These are phyloP conservation scores for Themeda triandra DNA, from an alignment of 176 grass and related monocot genomes.

Conservation along the genomic window DNA sequence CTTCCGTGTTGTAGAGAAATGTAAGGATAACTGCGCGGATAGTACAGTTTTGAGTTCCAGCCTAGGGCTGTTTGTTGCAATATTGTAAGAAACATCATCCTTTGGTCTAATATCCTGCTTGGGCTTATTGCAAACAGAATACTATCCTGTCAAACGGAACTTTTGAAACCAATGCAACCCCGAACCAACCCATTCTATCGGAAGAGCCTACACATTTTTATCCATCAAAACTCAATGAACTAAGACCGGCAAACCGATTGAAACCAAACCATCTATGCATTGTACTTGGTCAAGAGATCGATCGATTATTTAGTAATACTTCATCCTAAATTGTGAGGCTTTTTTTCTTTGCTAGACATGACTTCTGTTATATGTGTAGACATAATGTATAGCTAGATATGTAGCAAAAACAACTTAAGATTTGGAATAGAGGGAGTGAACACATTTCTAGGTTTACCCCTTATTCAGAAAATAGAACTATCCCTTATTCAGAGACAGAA, in stretches of 20 bases:
- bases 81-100: not conserved
- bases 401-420: too few species aligned
- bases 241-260: not conserved
- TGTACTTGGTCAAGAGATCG: too few species aligned
- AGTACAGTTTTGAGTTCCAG: conserved; percentile 23
- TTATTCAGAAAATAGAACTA: too few species aligned
- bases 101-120: not conserved
- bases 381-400: too few species aligned
- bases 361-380: too few species aligned
- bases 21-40: conserved; percentile 17
- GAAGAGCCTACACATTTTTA: not conserved
- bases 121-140: not conserved
- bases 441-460: too few species aligned
- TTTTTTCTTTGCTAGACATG: too few species aligned
- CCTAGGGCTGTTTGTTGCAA: not conserved
- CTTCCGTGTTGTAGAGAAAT: conserved; percentile 23
- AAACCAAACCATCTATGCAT: too few species aligned
- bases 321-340: too few species aligned
- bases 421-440: too few species aligned
- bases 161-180: not conserved
- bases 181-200: not conserved
- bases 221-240: not conserved
- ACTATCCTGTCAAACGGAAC: not conserved
- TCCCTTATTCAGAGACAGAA: too few species aligned
- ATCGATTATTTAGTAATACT: too few species aligned